These are phyloP conservation scores for Neopestalotiopsis clavispora DNA, from an alignment of 2,329 filamentous ascomycete species.

Conservation along the genomic window DNA sequence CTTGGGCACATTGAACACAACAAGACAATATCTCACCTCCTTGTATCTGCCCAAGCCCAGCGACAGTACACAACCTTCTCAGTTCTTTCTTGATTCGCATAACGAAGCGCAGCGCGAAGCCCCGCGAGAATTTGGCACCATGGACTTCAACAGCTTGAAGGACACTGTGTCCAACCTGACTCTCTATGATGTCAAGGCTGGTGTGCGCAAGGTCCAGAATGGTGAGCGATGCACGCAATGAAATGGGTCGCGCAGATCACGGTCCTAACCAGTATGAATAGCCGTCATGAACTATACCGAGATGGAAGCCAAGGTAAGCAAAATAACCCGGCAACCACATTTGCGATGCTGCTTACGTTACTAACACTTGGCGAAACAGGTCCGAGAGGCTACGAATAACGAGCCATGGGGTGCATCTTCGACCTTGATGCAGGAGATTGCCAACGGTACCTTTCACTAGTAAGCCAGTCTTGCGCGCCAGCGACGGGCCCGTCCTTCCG, in stretches of 20 bases:
- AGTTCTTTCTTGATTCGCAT: background rate
- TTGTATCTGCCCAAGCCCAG: background rate
- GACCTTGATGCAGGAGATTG: slow-evolving; percentile 95
- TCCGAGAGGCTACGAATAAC: slow-evolving; percentile 98
- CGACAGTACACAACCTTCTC: background rate
- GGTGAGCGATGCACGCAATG: slow-evolving; percentile 57
- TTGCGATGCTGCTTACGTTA: background rate
- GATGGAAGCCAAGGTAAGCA: slow-evolving; percentile 75
- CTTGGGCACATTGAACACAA: background rate
- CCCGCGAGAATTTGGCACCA: slow-evolving; percentile 44
- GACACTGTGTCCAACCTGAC: slow-evolving; percentile 90
- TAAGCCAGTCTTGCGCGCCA: slow-evolving; percentile 51
- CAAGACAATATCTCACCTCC: background rate
- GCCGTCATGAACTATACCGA: slow-evolving; percentile 98
- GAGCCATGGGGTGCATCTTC: slow-evolving; percentile 93
- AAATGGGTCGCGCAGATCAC: background rate
- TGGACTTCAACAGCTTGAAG: slow-evolving; percentile 87
- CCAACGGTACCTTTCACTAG: slow-evolving; percentile 98
- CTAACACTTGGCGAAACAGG: slow-evolving; percentile 52
- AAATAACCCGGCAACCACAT: slow-evolving; percentile 4
- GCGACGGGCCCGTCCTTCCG: background rate
- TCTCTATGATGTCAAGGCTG: slow-evolving; percentile 93
- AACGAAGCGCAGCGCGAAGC: background rate
- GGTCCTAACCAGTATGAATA: slow-evolving; percentile 39
- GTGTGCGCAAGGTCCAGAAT: slow-evolving; percentile 96